phyloP scores from a whole-genome alignment of 108 stramenopile genomes.

The Skeletonema tropicum region DNA sequence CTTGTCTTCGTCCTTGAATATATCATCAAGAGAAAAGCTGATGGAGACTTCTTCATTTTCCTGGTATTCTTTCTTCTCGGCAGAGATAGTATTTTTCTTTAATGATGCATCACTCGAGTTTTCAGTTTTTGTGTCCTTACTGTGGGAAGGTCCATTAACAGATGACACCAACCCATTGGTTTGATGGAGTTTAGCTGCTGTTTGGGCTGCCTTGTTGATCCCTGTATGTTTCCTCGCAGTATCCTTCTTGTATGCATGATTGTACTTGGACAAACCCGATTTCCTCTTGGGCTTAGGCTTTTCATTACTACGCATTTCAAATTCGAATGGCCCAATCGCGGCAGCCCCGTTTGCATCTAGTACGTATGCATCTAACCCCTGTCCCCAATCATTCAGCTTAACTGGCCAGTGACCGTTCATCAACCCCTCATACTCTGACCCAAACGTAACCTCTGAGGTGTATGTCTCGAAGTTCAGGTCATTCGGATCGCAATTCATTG shows the following conservation, averaged over 20 bases:
- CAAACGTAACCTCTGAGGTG: slow-evolving; percentile 14
- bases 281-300: neutral
- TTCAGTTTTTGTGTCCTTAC: neutral
- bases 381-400: slow-evolving; percentile 8
- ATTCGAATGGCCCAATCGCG: slow-evolving; percentile 24
- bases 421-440: neutral
- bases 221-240: neutral
- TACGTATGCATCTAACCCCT: slow-evolving; percentile 18
- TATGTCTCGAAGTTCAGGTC: neutral
- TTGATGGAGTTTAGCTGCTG: neutral
- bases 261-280: neutral
- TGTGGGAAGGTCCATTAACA: neutral
- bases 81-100: neutral
- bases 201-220: neutral
- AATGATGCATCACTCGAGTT: neutral
- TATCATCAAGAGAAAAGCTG: neutral
- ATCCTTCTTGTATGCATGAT: neutral
- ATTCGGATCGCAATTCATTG: slow-evolving; percentile 2
- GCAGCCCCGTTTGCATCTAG: slow-evolving; percentile 19
- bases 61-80: slow-evolving; percentile 7
- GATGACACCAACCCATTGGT: neutral
- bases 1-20: neutral
- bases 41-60: neutral
- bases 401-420: slow-evolving; percentile 24
- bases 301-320: slow-evolving; percentile 3